A percentile compares a stretch with the other conserved stretches of the same genome.
Evolutionary conservation across 768 basidiomycete genomes (phyloP).

Genomic region (Auricularia cornea): DNA sequence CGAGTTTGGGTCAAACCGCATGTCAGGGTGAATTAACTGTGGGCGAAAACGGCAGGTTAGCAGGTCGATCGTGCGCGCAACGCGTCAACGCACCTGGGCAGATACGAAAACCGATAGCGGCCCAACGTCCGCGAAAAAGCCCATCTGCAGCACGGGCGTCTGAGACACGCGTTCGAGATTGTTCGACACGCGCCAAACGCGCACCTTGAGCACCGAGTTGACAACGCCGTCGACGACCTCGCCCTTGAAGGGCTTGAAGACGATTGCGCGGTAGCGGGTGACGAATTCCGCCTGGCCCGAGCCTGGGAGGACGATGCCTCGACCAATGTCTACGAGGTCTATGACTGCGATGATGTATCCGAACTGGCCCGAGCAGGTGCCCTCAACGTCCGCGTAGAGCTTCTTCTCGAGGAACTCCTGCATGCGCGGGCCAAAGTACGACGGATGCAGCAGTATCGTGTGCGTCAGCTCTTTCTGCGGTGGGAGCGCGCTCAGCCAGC

Average conservation of each 20-base stretch:
- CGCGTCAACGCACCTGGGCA: constrained; percentile 60
- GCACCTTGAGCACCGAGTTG: constrained; percentile 89
- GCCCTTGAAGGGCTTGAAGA: constrained; percentile 99
- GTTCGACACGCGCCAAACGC: constrained; percentile 11
- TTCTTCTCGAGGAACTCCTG: constrained; percentile 87
- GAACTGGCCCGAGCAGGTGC: constrained; percentile 91
- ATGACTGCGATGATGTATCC: constrained; percentile 93
- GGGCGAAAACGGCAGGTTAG: background rate
- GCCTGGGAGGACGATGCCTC: constrained; percentile 85
- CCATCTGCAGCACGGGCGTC: constrained; percentile 59
- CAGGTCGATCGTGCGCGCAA: background rate
- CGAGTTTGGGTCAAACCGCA: constrained; percentile 91
- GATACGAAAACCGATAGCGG: constrained; percentile 93
- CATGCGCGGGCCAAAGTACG: constrained; percentile 96
- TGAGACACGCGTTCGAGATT: background rate
- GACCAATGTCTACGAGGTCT: constrained; percentile 83
- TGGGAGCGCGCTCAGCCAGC: background rate
- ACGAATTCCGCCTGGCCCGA: constrained; percentile 95
- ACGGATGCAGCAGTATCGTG: constrained; percentile 93
- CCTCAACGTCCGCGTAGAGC: constrained; percentile 93
- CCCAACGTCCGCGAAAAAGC: constrained; percentile 95
- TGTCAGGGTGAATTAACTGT: constrained; percentile 88
- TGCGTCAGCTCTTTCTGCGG: constrained; percentile 92
- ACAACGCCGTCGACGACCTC: constrained; percentile 97
- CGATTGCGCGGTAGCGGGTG: constrained; percentile 89